Conservation (phyloP, 495 filamentous ascomycete genomes). For the Cladorrhinum samala region DNA sequence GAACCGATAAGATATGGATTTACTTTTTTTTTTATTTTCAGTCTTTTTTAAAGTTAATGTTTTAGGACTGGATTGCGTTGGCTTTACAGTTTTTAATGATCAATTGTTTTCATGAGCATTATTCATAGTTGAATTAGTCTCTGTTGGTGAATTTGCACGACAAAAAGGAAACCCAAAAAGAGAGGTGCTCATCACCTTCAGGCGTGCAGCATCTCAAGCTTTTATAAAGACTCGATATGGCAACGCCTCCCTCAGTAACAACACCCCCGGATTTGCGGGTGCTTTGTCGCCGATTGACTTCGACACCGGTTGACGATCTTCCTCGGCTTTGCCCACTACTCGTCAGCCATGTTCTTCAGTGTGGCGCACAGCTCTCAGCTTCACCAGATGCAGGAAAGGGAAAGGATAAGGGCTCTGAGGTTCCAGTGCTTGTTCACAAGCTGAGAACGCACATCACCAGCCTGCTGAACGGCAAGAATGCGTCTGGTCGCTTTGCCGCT, state of each 20-base stretch:
- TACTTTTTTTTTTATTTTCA: slow-evolving; percentile 1
- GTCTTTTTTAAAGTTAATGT: neutral
- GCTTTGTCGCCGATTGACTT: slow-evolving; percentile 60
- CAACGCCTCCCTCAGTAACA: slow-evolving; percentile 8
- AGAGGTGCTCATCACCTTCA: neutral
- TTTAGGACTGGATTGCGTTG: neutral
- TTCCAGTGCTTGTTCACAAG: slow-evolving; percentile 62
- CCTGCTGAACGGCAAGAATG: slow-evolving; percentile 63
- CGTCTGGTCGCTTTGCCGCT: slow-evolving; percentile 68
- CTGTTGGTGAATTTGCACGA: too few relatives aligned
- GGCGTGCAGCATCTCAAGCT: neutral
- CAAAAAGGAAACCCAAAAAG: too few relatives aligned
- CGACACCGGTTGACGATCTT: slow-evolving; percentile 56
- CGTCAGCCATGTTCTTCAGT: slow-evolving; percentile 55
- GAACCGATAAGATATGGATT: neutral
- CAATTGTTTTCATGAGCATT: too few relatives aligned
- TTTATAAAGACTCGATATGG: neutral
- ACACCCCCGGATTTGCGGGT: slow-evolving; percentile 51
- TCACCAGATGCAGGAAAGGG: slow-evolving; percentile 38
- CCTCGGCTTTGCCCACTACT: slow-evolving; percentile 57
- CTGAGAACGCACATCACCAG: slow-evolving; percentile 70
- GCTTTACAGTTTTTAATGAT: neutral
- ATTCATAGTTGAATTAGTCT: neutral
- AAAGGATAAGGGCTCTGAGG: slow-evolving; percentile 53
- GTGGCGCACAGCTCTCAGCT: slow-evolving; percentile 51